These are phyloP conservation scores for Elsinoe arachidis DNA, from an alignment of 2,329 filamentous ascomycete species.

Conservation along the genomic window DNA sequence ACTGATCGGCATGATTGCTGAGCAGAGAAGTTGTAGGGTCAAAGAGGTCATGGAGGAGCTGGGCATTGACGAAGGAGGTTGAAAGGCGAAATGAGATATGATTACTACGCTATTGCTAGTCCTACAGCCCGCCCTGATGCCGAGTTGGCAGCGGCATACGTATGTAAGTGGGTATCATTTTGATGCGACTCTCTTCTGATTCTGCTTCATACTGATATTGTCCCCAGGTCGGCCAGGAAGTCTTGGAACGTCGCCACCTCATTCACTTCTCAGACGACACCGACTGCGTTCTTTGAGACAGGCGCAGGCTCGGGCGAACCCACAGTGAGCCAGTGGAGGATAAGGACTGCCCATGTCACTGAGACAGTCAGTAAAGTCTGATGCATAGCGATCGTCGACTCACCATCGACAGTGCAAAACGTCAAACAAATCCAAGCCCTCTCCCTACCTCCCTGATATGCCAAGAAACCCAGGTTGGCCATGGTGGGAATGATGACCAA, in stretches of 20 bases:
- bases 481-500: slow-evolving; percentile 33
- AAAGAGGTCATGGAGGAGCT: slow-evolving; percentile 42
- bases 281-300: background rate
- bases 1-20: slow-evolving; percentile 58
- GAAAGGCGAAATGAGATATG: slow-evolving; percentile 18
- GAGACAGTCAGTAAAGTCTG: background rate
- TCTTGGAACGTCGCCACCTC: background rate
- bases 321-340: slow-evolving; percentile 31
- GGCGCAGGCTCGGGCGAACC: slow-evolving; percentile 21
- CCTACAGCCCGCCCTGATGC: background rate
- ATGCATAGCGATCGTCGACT: slow-evolving; percentile 10
- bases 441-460: slow-evolving; percentile 26
- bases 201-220: no score
- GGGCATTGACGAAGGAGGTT: slow-evolving; percentile 37
- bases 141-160: background rate
- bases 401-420: slow-evolving; percentile 34
- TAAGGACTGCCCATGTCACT: slow-evolving; percentile 29
- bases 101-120: background rate
- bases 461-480: slow-evolving; percentile 30
- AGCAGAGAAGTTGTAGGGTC: slow-evolving; percentile 50
- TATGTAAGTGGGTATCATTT: background rate
- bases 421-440: slow-evolving; percentile 35
- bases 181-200: no score
- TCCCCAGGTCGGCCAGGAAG: no score
- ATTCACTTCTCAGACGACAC: background rate